Percentiles rank a stretch among this genome's conserved stretches.
Evolutionary conservation across 495 filamentous ascomycete species (phyloP).

Genomic region (Aspergillus avenaceus): DNA sequence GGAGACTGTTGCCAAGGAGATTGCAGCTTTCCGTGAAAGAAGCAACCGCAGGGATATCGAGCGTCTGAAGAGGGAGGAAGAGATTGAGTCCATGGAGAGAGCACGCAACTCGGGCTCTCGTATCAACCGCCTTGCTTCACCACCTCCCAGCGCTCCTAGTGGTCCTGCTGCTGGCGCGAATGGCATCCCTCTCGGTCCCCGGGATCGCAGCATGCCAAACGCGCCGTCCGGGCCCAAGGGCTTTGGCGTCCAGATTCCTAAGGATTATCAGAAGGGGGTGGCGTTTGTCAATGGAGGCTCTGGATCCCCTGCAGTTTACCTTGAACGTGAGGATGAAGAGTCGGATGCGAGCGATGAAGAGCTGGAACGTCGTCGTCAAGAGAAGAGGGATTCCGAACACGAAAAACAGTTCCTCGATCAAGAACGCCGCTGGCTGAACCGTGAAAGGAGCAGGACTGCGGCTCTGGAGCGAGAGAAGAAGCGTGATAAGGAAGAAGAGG

Average conservation of each 20-base stretch:
- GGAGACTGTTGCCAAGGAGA: slow-evolving; percentile 93
- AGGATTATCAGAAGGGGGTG: slow-evolving; percentile 78
- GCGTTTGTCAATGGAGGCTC: slow-evolving; percentile 81
- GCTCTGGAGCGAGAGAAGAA: slow-evolving; percentile 79
- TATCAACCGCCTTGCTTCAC: slow-evolving; percentile 66
- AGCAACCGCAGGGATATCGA: slow-evolving; percentile 86
- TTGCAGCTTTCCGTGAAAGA: slow-evolving; percentile 86
- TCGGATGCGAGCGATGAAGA: slow-evolving; percentile 86
- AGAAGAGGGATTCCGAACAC: slow-evolving; percentile 66
- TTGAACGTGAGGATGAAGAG: slow-evolving; percentile 77
- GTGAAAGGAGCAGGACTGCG: slow-evolving; percentile 76
- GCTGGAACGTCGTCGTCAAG: slow-evolving; percentile 66
- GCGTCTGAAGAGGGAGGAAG: slow-evolving; percentile 80
- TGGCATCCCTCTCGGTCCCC: slow-evolving; percentile 80
- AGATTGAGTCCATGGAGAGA: slow-evolving; percentile 83
- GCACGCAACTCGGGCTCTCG: slow-evolving; percentile 63
- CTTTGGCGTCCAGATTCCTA: slow-evolving; percentile 66
- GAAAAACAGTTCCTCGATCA: slow-evolving; percentile 84
- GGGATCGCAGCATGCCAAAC: slow-evolving; percentile 64
- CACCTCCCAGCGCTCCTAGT: slow-evolving; percentile 59
- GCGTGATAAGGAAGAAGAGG: slow-evolving; percentile 69
- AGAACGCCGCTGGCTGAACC: slow-evolving; percentile 84
- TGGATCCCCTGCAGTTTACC: slow-evolving; percentile 44
- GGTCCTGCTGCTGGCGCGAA: slow-evolving; percentile 73
- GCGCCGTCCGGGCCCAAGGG: slow-evolving; percentile 78